These are phyloP conservation scores for Alternaria metachromatica DNA, from an alignment of 2,329 filamentous ascomycete genomes.

Conservation along the genomic window DNA sequence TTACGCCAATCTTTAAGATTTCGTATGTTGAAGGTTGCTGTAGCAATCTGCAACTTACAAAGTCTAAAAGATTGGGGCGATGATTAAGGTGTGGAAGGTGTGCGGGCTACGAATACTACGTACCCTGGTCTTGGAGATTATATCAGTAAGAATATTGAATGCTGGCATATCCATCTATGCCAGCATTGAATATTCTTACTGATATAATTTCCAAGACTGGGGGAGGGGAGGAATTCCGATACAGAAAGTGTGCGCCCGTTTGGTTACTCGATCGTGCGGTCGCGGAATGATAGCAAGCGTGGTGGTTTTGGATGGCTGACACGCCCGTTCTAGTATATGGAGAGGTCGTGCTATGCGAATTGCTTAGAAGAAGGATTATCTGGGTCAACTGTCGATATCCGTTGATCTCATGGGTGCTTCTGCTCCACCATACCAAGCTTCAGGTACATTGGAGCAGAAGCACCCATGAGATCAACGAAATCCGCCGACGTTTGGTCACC, in stretches of 20 bases:
- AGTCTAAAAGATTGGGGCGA: background rate
- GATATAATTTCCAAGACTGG: background rate
- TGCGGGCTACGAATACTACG: background rate
- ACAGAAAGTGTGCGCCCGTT: background rate
- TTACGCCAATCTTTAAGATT: background rate
- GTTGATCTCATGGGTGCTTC: background rate
- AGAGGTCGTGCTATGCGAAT: background rate
- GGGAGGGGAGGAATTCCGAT: background rate
- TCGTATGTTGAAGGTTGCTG: too few species aligned
- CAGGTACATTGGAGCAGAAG: background rate
- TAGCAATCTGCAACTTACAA: too few species aligned
- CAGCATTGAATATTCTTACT: too few species aligned
- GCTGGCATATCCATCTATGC: background rate
- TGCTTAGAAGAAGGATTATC: accelerated
- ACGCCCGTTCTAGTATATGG: background rate
- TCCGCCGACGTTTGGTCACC: background rate
- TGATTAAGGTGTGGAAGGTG: background rate
- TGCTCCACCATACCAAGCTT: background rate
- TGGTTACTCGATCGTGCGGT: background rate
- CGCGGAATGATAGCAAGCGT: background rate
- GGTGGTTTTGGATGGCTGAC: background rate
- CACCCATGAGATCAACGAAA: background rate
- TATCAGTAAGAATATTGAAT: accelerated
- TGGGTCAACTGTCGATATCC: background rate
- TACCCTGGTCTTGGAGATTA: background rate